These are phyloP conservation scores for Collybia sordida DNA, from an alignment of 768 basidiomycete genomes.

Conservation along the genomic window DNA sequence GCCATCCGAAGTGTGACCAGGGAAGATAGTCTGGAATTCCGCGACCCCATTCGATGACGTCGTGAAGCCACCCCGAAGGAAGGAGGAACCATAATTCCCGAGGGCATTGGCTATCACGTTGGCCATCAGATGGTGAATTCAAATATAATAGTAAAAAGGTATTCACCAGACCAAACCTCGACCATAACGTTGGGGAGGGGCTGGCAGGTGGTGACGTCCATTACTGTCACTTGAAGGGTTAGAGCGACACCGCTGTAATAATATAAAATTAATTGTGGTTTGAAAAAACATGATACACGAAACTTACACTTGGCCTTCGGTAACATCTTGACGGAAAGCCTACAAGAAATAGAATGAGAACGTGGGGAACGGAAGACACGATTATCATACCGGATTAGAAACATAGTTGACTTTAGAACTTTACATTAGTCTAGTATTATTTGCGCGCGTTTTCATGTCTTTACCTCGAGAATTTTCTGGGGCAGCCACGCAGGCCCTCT, in stretches of 20 bases:
- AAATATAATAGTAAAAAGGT: neutral
- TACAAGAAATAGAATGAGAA: constrained; percentile 1
- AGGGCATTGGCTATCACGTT: constrained; percentile 14
- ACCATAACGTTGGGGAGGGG: constrained; percentile 37
- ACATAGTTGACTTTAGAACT: constrained; percentile 15
- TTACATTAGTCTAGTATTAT: neutral
- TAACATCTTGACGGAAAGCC: constrained; percentile 20
- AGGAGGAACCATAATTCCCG: constrained; percentile 15
- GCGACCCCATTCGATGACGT: constrained; percentile 10
- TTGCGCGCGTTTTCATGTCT: neutral
- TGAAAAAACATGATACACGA: neutral
- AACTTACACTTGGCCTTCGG: constrained; percentile 19
- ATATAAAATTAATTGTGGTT: neutral
- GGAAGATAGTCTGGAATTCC: constrained; percentile 19
- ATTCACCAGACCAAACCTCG: constrained; percentile 23
- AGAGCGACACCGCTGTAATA: constrained; percentile 30
- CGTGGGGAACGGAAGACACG: neutral
- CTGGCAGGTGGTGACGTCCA: constrained; percentile 39
- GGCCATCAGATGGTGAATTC: neutral
- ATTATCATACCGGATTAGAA: constrained; percentile 14
- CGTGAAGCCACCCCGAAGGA: constrained; percentile 16
- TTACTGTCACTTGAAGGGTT: constrained; percentile 35
- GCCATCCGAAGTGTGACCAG: constrained; percentile 10
- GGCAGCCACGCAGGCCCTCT: constrained; percentile 16
- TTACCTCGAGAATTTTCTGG: constrained; percentile 19